phyloP scores from a whole-genome alignment of 2,329 filamentous ascomycete species.

The Diaporthe velutina region DNA sequence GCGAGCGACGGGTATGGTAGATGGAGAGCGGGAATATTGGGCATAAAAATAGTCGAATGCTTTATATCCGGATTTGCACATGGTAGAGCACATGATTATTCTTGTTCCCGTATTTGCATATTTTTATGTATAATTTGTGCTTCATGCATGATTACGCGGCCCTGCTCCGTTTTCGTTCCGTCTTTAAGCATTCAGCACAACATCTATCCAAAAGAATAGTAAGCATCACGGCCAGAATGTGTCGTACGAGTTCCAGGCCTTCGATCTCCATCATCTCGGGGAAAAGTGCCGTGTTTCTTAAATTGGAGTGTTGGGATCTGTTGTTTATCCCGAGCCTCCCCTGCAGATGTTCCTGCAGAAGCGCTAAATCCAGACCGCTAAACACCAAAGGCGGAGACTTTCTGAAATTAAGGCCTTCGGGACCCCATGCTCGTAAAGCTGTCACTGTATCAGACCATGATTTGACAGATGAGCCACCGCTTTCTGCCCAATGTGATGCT shows the following conservation, averaged over 20 bases:
- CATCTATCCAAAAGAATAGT: neutral
- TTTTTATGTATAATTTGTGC: neutral
- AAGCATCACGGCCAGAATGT: neutral
- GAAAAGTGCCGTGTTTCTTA: neutral
- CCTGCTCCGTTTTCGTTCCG: too few species aligned
- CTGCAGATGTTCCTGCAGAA: neutral
- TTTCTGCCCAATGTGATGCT: neutral
- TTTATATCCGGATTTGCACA: neutral
- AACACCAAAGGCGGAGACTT: neutral
- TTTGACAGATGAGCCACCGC: neutral
- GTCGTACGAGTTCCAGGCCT: neutral
- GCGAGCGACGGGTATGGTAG: constrained; percentile 33
- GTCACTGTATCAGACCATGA: neutral
- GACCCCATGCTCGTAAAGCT: neutral
- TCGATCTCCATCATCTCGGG: neutral
- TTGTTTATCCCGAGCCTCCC: neutral
- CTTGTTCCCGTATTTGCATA: neutral
- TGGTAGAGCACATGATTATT: neutral
- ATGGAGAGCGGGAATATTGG: constrained; percentile 38
- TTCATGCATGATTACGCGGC: neutral
- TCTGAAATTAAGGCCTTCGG: constrained; percentile 14
- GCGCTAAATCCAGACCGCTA: neutral
- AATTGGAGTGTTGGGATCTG: constrained; percentile 12
- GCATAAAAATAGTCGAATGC: neutral
- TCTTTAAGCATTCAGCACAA: neutral